Evolutionary conservation across 1,284 basidiomycete genomes (phyloP).

Genomic region (Cryptococcus neoformans): DNA sequence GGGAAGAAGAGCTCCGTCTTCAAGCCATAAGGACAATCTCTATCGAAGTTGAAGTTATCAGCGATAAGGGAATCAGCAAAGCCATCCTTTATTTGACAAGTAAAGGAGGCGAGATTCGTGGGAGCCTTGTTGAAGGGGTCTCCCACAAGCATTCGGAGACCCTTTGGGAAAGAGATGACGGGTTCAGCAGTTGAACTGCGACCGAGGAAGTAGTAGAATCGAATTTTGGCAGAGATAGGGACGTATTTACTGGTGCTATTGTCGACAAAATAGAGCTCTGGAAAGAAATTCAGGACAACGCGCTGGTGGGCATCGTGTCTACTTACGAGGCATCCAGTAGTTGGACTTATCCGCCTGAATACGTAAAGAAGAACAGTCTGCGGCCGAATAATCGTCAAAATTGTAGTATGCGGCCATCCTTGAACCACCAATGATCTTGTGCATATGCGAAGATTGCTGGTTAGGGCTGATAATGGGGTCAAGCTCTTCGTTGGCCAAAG

Average conservation of each 20-base stretch:
- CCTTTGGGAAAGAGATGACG: conserved; percentile 29
- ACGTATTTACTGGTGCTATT: conserved; percentile 6
- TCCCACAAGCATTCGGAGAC: conserved; percentile 30
- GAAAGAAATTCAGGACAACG: background rate
- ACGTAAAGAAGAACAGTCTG: conserved; percentile 17
- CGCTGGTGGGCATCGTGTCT: background rate
- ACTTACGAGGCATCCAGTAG: conserved; percentile 26
- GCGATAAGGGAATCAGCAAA: conserved; percentile 3
- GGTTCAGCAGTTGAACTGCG: conserved; percentile 10
- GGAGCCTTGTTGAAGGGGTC: conserved; percentile 21
- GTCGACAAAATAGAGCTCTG: conserved; percentile 14
- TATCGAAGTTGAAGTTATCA: conserved; percentile 29
- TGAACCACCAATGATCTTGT: conserved; percentile 24
- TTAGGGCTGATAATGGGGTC: conserved; percentile 23
- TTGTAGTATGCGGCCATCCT: conserved; percentile 29
- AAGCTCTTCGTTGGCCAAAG: conserved; percentile 18
- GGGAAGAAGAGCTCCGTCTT: conserved; percentile 27
- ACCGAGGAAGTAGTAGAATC: conserved; percentile 32
- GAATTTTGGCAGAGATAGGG: conserved; percentile 6
- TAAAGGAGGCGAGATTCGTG: conserved; percentile 13
- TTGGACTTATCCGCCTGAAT: conserved; percentile 35
- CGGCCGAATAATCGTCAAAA: conserved; percentile 13
- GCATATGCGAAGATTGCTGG: conserved; percentile 14
- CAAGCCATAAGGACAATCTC: conserved; percentile 25
- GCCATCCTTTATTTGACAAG: conserved; percentile 10